A percentile compares a stretch with the other conserved stretches of the same genome.
phyloP scores from a whole-genome alignment of 73 alveolate species.

The Stentor coeruleus region DNA sequence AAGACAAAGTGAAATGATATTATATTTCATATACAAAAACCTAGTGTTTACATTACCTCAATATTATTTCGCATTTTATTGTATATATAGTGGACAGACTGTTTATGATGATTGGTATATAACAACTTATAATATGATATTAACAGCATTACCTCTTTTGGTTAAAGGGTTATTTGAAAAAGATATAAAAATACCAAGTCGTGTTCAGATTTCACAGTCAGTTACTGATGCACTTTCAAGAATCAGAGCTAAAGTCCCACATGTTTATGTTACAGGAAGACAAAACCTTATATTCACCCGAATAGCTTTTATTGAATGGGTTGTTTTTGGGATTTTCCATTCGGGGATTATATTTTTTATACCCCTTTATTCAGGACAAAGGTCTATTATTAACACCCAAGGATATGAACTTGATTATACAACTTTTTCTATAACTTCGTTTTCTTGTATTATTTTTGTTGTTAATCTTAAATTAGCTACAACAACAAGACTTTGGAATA shows the following conservation, averaged over 20 bases:
- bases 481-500: slow-evolving; percentile 34
- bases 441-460: slow-evolving; percentile 37
- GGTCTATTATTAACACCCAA: background rate
- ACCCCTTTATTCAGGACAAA: slow-evolving; percentile 25
- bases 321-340: slow-evolving; percentile 33
- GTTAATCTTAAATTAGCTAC: slow-evolving; percentile 36
- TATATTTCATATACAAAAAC: slow-evolving; percentile 94
- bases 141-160: slow-evolving; percentile 91
- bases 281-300: slow-evolving; percentile 39
- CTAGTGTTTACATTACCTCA: slow-evolving; percentile 89
- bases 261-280: slow-evolving; percentile 35
- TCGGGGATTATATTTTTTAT: slow-evolving; percentile 28
- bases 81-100: slow-evolving; percentile 82
- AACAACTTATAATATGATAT: slow-evolving; percentile 89
- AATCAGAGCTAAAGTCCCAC: slow-evolving; percentile 30
- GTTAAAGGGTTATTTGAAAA: slow-evolving; percentile 86
- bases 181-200: slow-evolving; percentile 54
- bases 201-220: slow-evolving; percentile 26
- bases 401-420: slow-evolving; percentile 35
- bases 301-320: slow-evolving; percentile 30
- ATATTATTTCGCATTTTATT: slow-evolving; percentile 71
- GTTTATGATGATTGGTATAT: slow-evolving; percentile 88
- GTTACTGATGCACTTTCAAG: slow-evolving; percentile 21
- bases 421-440: slow-evolving; percentile 36
- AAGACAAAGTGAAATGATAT: slow-evolving; percentile 79